A percentile compares a stretch with the other conserved stretches of the same genome.
These are phyloP conservation scores for Cantharellus anzutake DNA, from an alignment of 768 basidiomycete species.

Conservation along the genomic window DNA sequence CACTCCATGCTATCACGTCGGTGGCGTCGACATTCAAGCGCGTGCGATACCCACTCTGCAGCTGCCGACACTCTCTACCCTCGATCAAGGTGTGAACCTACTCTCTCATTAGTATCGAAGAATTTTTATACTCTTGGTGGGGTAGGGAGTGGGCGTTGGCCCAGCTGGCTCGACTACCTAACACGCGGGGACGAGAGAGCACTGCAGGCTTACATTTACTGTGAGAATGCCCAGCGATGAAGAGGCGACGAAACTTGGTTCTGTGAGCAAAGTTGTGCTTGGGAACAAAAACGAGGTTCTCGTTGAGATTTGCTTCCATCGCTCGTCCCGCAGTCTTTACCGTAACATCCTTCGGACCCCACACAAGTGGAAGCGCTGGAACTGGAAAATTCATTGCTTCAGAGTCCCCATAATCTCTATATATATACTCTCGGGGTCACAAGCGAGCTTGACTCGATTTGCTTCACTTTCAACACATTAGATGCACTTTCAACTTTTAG, in stretches of 20 bases:
- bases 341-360: slow-evolving; percentile 7
- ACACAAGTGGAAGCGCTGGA: slow-evolving; percentile 32
- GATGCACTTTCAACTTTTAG: slow-evolving; percentile 11
- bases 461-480: slow-evolving; percentile 1
- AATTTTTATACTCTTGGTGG: neutral
- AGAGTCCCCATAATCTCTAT: slow-evolving; percentile 61
- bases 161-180: slow-evolving; percentile 69
- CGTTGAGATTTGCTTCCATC: slow-evolving; percentile 10
- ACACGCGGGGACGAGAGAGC: slow-evolving; percentile 59
- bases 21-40: slow-evolving; percentile 66
- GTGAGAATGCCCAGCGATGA: slow-evolving; percentile 44
- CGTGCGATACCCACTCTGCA: slow-evolving; percentile 66
- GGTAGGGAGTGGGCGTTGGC: slow-evolving; percentile 69
- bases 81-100: slow-evolving; percentile 42
- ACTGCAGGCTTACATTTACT: slow-evolving; percentile 58
- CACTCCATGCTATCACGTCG: slow-evolving; percentile 55
- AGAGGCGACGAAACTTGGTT: slow-evolving; percentile 50
- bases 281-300: slow-evolving; percentile 52
- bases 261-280: slow-evolving; percentile 50
- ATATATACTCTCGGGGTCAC: slow-evolving; percentile 43
- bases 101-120: no score
- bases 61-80: slow-evolving; percentile 40
- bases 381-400: slow-evolving; percentile 39
- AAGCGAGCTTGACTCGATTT: slow-evolving; percentile 13
- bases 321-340: neutral